These are phyloP conservation scores for Malus hybrid DNA, from an alignment of 331 rosid species.

Conservation along the genomic window DNA sequence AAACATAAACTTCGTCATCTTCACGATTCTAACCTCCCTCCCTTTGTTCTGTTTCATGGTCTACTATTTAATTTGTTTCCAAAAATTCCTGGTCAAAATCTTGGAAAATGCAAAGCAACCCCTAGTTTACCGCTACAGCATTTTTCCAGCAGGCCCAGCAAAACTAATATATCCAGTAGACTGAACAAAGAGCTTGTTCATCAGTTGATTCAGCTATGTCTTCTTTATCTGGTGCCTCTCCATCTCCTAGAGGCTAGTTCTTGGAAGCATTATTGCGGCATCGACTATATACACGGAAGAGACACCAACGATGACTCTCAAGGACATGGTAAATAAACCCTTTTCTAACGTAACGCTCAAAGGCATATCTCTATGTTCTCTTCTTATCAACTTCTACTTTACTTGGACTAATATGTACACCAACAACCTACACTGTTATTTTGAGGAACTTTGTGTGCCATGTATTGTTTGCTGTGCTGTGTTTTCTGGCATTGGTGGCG, in stretches of 20 bases:
- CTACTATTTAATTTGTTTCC: too few relatives aligned
- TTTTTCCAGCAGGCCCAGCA: too few relatives aligned
- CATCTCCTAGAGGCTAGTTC: conserved; percentile 27
- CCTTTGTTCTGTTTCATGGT: too few relatives aligned
- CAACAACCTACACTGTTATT: conserved; percentile 1
- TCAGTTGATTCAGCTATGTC: conserved; percentile 27
- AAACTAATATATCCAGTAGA: background rate
- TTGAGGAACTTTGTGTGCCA: background rate
- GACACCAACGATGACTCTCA: conserved; percentile 21
- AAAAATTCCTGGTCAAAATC: too few relatives aligned
- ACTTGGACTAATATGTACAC: conserved; percentile 27
- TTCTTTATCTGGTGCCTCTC: conserved; percentile 40
- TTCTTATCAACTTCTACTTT: conserved; percentile 15
- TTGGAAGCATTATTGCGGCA: conserved; percentile 25
- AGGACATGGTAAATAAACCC: conserved; percentile 28
- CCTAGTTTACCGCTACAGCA: background rate
- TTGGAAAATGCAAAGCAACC: background rate
- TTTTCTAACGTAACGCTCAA: conserved; percentile 13
- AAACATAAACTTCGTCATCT: too few relatives aligned
- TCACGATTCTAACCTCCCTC: too few relatives aligned
- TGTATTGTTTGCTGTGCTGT: conserved; percentile 1
- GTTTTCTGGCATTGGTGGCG: conserved; percentile 5
- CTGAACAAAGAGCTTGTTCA: conserved; percentile 14
- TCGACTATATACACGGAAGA: conserved; percentile 29
- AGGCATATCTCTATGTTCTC: conserved; percentile 33